Conservation (phyloP, 1,284 basidiomycete genomes). For the Trichosporon ovoides region DNA sequence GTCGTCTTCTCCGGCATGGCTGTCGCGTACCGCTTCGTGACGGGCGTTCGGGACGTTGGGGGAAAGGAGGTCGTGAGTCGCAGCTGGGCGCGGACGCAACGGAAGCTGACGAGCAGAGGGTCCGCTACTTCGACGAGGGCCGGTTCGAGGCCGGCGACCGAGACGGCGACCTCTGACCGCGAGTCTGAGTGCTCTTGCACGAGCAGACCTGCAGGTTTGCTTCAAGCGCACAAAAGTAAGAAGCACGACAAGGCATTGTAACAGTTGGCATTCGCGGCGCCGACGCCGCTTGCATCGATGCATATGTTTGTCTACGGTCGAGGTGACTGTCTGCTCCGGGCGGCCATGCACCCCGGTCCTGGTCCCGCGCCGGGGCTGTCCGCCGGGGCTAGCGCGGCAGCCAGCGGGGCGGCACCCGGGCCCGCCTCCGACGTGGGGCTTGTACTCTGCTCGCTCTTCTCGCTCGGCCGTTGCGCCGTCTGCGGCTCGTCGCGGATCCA, state of each 20-base stretch:
- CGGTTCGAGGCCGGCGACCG: slow-evolving; percentile 51
- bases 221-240: too few species aligned
- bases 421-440: not conserved
- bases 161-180: slow-evolving; percentile 29
- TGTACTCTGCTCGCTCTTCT: not conserved
- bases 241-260: too few species aligned
- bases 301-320: too few species aligned
- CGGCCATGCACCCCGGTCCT: too few species aligned
- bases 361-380: too few species aligned
- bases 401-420: not conserved
- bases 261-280: too few species aligned
- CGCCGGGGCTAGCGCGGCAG: too few species aligned
- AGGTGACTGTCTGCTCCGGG: too few species aligned
- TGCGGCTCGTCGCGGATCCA: slow-evolving; percentile 5
- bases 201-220: too few species aligned
- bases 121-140: slow-evolving; percentile 71
- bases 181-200: too few species aligned
- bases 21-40: slow-evolving; percentile 88
- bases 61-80: slow-evolving; percentile 63
- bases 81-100: not conserved
- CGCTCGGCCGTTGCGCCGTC: not conserved
- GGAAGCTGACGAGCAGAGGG: slow-evolving; percentile 48
- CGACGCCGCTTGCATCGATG: too few species aligned
- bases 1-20: slow-evolving; percentile 79
- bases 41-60: slow-evolving; percentile 83